Evolutionary conservation across 257 asterid species (phyloP).

Genomic region (Marsdenia floribunda): DNA sequence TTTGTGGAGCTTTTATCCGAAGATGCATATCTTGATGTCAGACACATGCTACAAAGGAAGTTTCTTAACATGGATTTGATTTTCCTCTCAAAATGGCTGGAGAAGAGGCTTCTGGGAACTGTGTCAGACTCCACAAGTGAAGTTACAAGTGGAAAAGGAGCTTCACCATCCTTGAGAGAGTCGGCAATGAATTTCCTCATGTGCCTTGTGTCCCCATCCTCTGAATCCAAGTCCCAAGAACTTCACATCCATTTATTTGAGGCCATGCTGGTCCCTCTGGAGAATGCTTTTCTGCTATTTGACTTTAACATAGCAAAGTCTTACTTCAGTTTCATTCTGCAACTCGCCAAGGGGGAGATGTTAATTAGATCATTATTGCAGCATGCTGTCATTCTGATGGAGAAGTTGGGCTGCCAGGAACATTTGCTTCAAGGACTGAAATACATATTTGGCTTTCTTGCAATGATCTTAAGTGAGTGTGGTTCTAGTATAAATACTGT

Average conservation of each 20-base stretch:
- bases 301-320: constrained; percentile 53
- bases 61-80: constrained; percentile 59
- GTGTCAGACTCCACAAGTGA: constrained; percentile 41
- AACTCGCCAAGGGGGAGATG: constrained; percentile 65
- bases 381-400: constrained; percentile 57
- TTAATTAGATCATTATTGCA: constrained; percentile 59
- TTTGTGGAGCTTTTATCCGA: constrained; percentile 72
- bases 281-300: constrained; percentile 64
- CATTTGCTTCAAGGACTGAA: constrained; percentile 71
- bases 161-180: constrained; percentile 67
- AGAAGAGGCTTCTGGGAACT: constrained; percentile 70
- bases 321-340: constrained; percentile 63
- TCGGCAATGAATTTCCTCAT: constrained; percentile 62
- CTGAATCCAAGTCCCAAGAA: constrained; percentile 47
- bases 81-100: constrained; percentile 77
- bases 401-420: constrained; percentile 71
- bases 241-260: constrained; percentile 63
- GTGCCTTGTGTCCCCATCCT: constrained; percentile 49
- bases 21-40: constrained; percentile 47
- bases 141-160: constrained; percentile 38
- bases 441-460: constrained; percentile 71
- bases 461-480: constrained; percentile 53
- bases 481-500: constrained; percentile 42
- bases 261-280: constrained; percentile 75
- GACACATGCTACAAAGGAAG: constrained; percentile 58